These are phyloP conservation scores for Ceratocystis eucalypticola DNA, from an alignment of 2,329 filamentous ascomycete genomes.

Conservation along the genomic window DNA sequence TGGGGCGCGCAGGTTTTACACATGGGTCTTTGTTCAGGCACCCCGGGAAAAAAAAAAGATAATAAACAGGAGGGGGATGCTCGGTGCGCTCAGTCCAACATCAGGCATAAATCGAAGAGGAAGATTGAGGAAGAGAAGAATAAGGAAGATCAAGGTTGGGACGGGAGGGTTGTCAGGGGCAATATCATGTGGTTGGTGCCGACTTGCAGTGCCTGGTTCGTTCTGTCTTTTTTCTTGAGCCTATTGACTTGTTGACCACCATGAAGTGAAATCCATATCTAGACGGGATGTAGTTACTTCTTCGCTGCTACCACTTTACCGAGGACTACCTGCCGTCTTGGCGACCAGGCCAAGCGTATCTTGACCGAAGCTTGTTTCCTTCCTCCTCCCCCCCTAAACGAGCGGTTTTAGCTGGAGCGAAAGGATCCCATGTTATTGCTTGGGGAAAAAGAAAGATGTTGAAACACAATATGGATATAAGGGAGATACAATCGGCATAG, in stretches of 20 bases:
- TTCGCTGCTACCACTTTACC: no score
- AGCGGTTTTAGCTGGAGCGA: no score
- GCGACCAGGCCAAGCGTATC: no score
- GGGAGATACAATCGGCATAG: neutral
- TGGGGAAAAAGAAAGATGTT: neutral
- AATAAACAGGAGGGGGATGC: neutral
- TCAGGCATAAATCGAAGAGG: neutral
- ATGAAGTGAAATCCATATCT: no score
- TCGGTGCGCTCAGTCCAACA: neutral
- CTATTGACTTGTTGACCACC: no score
- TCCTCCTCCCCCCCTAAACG: no score
- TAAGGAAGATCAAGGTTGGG: neutral
- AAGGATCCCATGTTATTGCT: no score
- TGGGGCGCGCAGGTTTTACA: neutral
- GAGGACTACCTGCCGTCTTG: no score
- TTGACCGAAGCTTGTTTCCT: no score
- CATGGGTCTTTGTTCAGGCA: neutral
- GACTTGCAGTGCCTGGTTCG: no score
- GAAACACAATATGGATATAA: neutral
- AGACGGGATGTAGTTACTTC: no score
- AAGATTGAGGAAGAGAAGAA: neutral
- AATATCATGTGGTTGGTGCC: neutral
- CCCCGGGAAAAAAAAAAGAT: neutral
- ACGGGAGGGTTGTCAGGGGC: neutral
- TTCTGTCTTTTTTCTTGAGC: no score